A percentile compares a stretch with the other conserved stretches of the same genome.
Conservation (phyloP, 139 green algal genomes). For the Micromonas commoda region DNA sequence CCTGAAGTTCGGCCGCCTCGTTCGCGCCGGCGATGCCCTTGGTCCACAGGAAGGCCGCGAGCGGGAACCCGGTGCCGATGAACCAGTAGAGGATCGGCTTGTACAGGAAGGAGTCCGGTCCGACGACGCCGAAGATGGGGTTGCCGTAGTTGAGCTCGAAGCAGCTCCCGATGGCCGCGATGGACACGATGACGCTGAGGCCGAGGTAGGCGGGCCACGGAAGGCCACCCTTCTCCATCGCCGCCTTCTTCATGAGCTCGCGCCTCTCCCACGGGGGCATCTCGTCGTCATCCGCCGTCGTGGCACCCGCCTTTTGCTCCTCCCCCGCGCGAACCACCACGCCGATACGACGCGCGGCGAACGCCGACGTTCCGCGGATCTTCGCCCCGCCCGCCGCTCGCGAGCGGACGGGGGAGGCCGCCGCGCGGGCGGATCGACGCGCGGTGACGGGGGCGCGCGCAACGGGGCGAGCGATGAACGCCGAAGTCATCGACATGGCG, state of each 20-base stretch:
- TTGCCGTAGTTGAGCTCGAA: slow-evolving; percentile 38
- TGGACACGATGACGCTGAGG: slow-evolving; percentile 20
- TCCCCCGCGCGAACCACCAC: neutral
- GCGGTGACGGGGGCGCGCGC: too few species aligned
- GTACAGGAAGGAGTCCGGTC: slow-evolving; percentile 15
- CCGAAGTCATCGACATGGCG: too few species aligned
- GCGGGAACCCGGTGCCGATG: slow-evolving; percentile 32
- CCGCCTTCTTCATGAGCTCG: neutral
- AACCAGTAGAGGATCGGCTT: slow-evolving; percentile 35
- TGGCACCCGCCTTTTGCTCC: neutral
- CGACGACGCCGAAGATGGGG: slow-evolving; percentile 38
- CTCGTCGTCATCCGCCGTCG: neutral
- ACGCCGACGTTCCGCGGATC: too few species aligned
- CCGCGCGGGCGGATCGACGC: too few species aligned
- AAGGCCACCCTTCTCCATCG: slow-evolving; percentile 14
- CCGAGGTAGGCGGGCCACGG: slow-evolving; percentile 33
- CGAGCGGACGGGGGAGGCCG: too few species aligned
- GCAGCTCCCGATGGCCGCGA: slow-evolving; percentile 30
- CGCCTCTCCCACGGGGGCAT: slow-evolving; percentile 5
- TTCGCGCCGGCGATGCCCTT: slow-evolving; percentile 35
- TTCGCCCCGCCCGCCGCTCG: too few species aligned
- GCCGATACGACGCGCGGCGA: too few species aligned
- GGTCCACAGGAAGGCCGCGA: slow-evolving; percentile 27
- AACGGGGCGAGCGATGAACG: too few species aligned
- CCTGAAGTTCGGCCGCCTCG: slow-evolving; percentile 24